These are phyloP conservation scores for Suillus discolor DNA, from an alignment of 768 basidiomycete species.

Conservation along the genomic window DNA sequence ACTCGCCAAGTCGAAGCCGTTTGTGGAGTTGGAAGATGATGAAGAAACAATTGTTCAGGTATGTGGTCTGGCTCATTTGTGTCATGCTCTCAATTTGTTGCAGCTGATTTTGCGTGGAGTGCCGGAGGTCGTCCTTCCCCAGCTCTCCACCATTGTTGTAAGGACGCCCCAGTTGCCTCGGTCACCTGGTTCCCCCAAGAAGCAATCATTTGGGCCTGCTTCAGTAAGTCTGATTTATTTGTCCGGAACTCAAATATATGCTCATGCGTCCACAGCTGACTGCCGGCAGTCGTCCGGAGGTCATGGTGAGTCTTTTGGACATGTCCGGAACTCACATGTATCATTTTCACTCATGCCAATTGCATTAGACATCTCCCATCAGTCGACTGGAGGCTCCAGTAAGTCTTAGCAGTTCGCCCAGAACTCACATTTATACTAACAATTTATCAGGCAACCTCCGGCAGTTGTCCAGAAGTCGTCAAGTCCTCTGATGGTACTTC, in stretches of 20 bases:
- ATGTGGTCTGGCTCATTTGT: neutral
- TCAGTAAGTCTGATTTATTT: neutral
- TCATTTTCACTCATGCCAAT: no score
- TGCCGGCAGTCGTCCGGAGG: no score
- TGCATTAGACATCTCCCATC: no score
- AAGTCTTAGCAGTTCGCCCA: no score
- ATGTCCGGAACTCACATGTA: no score
- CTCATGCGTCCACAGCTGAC: no score
- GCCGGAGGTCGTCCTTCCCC: neutral
- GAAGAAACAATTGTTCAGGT: neutral
- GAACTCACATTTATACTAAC: neutral
- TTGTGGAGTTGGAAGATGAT: neutral
- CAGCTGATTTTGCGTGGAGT: neutral
- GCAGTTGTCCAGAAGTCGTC: neutral
- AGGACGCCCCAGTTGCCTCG: rapidly evolving
- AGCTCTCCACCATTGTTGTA: neutral
- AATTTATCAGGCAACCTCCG: no score
- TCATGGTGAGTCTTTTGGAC: no score
- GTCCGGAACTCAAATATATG: no score
- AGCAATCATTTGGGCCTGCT: neutral
- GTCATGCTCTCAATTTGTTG: neutral
- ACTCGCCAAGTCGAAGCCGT: neutral
- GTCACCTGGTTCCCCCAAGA: neutral
- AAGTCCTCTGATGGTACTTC: neutral
- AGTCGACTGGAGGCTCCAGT: no score